Base-by-base conservation (phyloP, 192 early-diverging fungal genomes). In the Funneliformis geosporum region DNA sequence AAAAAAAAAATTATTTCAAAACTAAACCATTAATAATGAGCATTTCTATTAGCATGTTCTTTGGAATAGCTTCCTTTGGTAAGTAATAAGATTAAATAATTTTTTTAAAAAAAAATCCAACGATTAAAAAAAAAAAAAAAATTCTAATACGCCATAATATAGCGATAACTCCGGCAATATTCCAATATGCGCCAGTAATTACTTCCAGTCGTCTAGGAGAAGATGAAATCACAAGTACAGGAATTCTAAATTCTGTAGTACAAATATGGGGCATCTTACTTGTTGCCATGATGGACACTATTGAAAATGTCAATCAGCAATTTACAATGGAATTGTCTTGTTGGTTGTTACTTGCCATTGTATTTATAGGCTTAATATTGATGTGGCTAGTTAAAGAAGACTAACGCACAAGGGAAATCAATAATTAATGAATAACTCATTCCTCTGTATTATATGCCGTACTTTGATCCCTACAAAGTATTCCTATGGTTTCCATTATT, bases 151-250 rank as follows among this genome's bases (percentile, higher is more conserved):
- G 6, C 1, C 7, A 55, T 55, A 18, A 55, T 55, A n/a, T 59
- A 85, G 86, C 86, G 10, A 85, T 87, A 39, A 12, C 79, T 14
- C 83, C 86, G 18, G 84, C 82, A 4, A 70, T 84, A 40, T 83
- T 83, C 60, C 86, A 85, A 80, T 87, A 82, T 73, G 81, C 80
- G 8, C 81, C 82, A 83, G 55, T 42, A 81, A 39, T 85, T 78
- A 62, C 81, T 82, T 69, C 65, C 82, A n/a, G 82, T 5, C 27
- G 38, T 12, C 10, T 11, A 33, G 14, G 8, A 27, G 14, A 65
- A 21, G 77, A 78, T 69, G 86, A 87, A 66, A 82, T 87, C 10
- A 79, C 83, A 16, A 76, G 82, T 10, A 82, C 86, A n/a, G 84
- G 86, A 25, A 79, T 67, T 82, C 78, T 80, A 64, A 84, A 64